Evolutionary conservation across 1,284 basidiomycete species (phyloP).

Genomic region (Ganoderma lucidum): DNA sequence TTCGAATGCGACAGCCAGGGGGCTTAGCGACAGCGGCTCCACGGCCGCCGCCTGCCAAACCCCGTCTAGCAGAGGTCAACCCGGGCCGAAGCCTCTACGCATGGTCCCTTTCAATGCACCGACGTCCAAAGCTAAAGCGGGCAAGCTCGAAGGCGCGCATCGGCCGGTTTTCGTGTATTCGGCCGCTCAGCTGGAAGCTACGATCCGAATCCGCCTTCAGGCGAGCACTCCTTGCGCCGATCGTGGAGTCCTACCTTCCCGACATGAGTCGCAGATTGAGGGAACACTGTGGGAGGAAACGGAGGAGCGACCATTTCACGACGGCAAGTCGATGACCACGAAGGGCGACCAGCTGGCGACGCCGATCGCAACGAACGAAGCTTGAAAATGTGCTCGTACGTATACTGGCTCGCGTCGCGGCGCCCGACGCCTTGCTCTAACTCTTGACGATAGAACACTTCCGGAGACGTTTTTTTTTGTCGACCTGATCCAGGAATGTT

Average conservation of each 20-base stretch:
- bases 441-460: not conserved
- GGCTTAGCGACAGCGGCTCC: not conserved
- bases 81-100: not conserved
- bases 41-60: not conserved
- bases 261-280: not conserved
- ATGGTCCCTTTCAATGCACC: not conserved
- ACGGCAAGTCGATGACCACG: not conserved
- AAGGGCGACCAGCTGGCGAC: not conserved
- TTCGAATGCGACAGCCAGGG: not conserved
- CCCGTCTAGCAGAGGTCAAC: not conserved
- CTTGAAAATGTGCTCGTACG: not conserved
- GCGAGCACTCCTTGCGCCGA: too few relatives aligned
- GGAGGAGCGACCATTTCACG: not conserved
- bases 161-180: not conserved
- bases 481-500: not conserved
- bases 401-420: not conserved
- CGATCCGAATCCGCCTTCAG: not conserved
- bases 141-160: not conserved
- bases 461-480: not conserved
- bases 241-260: too few relatives aligned
- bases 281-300: not conserved
- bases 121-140: not conserved
- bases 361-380: not conserved
- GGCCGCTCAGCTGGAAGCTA: not conserved
- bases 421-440: not conserved